Conservation (phyloP, 768 basidiomycete genomes). For the Lyophyllum atratum region DNA sequence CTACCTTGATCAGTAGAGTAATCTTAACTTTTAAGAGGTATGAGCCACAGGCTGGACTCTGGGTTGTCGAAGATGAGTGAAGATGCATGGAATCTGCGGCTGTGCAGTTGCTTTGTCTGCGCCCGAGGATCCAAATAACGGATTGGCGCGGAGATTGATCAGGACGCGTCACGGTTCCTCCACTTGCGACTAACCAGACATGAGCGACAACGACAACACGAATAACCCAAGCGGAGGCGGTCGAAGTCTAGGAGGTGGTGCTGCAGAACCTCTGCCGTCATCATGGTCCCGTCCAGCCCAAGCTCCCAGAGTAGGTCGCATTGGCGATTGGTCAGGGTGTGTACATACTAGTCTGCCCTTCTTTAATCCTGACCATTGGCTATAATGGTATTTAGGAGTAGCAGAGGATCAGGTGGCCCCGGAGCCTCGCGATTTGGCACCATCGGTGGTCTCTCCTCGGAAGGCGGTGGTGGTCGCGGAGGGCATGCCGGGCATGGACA, state of each 20-base stretch:
- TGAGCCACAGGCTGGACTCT: too few relatives aligned
- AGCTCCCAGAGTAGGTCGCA: conserved; percentile 48
- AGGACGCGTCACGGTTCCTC: background rate
- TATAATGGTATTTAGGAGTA: background rate
- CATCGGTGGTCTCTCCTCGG: conserved; percentile 25
- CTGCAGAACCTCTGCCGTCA: conserved; percentile 49
- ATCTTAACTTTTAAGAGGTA: too few relatives aligned
- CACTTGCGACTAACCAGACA: conserved; percentile 11
- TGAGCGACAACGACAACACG: conserved; percentile 37
- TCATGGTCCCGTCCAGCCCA: conserved; percentile 42
- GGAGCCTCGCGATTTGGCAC: conserved; percentile 29
- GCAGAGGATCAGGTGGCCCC: conserved; percentile 10
- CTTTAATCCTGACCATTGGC: background rate
- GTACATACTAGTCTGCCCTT: background rate
- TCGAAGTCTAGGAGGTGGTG: conserved; percentile 48
- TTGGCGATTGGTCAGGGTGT: conserved; percentile 52
- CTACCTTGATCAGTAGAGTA: too few relatives aligned
- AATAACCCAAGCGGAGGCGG: conserved; percentile 36
- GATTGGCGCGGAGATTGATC: too few relatives aligned
- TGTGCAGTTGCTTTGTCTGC: too few relatives aligned
- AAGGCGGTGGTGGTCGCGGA: conserved; percentile 1
- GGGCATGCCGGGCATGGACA: conserved; percentile 12
- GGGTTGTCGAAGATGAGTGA: too few relatives aligned
- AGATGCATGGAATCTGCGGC: too few relatives aligned
- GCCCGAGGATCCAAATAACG: too few relatives aligned